Base-by-base conservation (phyloP, 2,329 filamentous ascomycete genomes). In the Fusarium dlaminii region DNA sequence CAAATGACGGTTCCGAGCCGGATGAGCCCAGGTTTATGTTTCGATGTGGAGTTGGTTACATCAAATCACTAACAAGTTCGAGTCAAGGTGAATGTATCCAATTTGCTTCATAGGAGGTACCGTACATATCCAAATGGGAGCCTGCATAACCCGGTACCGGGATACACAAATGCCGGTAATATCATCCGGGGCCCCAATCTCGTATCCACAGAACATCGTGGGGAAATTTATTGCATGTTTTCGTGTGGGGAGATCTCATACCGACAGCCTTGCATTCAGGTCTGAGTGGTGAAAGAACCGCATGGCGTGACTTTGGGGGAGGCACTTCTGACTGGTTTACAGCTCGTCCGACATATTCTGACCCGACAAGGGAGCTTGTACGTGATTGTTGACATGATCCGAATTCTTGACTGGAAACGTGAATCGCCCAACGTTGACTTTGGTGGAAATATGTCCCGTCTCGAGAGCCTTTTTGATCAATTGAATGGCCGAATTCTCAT, bases 401-500 rank as follows among this genome's bases (percentile, higher is more conserved):
- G 45, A 57, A n/a, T 48, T 52, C 9, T 55, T 61, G 36, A 74
- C 61, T 8, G 81, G 81, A 45, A 82, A 83, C 3, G 77, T 64
- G 27, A 77, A 67, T 22, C 78, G 73, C 34, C 82, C 81, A 22
- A 73, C 69, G 12, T 78, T 72, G 3, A 83, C 80, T 30, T 63
- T 68, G 3, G 78, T 78, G 24, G 74, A 76, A 77, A 80, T 80
- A n/a, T 66, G 67, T 3, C 73, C 79, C 22, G 70, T 67, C 37
- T 78, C 72, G 14, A 83, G 70, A 3, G 80, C 76, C 37, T 77
- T 70, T 54, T 81, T 70, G 30, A 82, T 74, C 12, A 81, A 62
- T 43, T 79, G 70, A 30, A 82, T 63, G 24, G 80, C 62, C 37
- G 66, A 70, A 5, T 76, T 24, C 22, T 81, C 80, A 45, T 79